Base-by-base conservation (phyloP, 2,329 filamentous ascomycete species). In the Diaporthe velutina region DNA sequence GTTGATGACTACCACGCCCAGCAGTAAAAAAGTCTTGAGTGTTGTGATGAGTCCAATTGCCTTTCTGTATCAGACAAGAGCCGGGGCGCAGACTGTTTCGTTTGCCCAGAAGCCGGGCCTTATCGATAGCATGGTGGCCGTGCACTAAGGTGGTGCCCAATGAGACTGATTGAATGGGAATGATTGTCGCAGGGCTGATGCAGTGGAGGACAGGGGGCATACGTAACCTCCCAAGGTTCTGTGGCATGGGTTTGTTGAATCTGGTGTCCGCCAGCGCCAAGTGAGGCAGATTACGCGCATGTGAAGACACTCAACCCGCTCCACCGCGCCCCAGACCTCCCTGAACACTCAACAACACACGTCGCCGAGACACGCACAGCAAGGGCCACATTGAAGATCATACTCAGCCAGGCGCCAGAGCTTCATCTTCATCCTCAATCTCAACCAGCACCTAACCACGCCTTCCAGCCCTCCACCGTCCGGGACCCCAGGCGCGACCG, bases 221-320 rank as follows among this genome's bases (percentile, higher is more conserved):
- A 67, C 45, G 45, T 52, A 52, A 67, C 30, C 64, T 67, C 33
- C 33, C 61, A 38, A 52, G 30, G 28, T 25, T 50, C 19, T 35
- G 45, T 17, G 60, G 60, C 40, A 48, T 68, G 64, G 64, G 48
- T 40, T 68, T 68, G 64, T 68, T 68, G 64, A 54, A 68, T 54
- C 45, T 35, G 28, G 61, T 35, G 30, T 28, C 61, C 4, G 30
- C 45, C 64, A 52, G 45, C 42, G 60, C 60, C 58, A 64, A 64
- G 42, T 9, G 33, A 40, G 48, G 64, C 45, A 68, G 64, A 68
- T 40, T 68, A 40, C 64, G 33, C 48, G 58, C 74, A 76, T 76
- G 74, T 76, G 74, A 76, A 70, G 60, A 71, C 52, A 64, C 48
- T 64, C 60, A 58, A 72, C 72, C 64, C 30, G 45, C 52, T 50